phyloP scores from a whole-genome alignment of 176 grass and related monocot genomes.

The Pontederia paniculata region DNA sequence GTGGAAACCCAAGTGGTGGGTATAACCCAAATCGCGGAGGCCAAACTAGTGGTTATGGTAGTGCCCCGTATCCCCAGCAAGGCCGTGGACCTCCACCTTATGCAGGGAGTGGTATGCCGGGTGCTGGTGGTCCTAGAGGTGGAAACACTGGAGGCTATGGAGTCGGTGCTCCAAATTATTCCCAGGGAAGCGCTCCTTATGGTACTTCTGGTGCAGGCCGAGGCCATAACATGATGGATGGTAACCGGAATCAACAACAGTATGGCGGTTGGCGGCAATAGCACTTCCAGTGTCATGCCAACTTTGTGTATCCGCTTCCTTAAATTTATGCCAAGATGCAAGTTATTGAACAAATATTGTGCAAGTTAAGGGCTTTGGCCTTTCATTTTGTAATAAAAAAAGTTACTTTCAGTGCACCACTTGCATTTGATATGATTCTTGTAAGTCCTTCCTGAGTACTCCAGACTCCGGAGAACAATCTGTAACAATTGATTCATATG shows the following conservation, averaged over 20 bases:
- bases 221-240: slow-evolving; percentile 44
- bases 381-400: too few species aligned
- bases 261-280: slow-evolving; percentile 65
- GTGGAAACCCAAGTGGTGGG: slow-evolving; percentile 47
- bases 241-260: slow-evolving; percentile 57
- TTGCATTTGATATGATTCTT: too few species aligned
- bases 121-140: slow-evolving; percentile 37
- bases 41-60: slow-evolving; percentile 56
- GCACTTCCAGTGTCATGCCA: too few species aligned
- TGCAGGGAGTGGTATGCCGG: slow-evolving; percentile 33
- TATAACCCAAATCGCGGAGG: slow-evolving; percentile 62
- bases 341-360: too few species aligned
- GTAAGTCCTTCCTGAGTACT: too few species aligned
- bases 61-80: slow-evolving; percentile 57
- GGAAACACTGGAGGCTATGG: slow-evolving; percentile 31
- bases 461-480: too few species aligned
- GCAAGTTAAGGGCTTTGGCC: too few species aligned
- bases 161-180: slow-evolving; percentile 42
- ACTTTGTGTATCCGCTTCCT: too few species aligned
- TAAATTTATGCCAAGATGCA: too few species aligned
- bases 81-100: slow-evolving; percentile 52
- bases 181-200: slow-evolving; percentile 47
- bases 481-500: too few species aligned
- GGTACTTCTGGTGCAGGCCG: slow-evolving; percentile 51
- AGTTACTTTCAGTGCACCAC: too few species aligned